phyloP scores from a whole-genome alignment of 306 rosid species.

The Sindora glabra region DNA sequence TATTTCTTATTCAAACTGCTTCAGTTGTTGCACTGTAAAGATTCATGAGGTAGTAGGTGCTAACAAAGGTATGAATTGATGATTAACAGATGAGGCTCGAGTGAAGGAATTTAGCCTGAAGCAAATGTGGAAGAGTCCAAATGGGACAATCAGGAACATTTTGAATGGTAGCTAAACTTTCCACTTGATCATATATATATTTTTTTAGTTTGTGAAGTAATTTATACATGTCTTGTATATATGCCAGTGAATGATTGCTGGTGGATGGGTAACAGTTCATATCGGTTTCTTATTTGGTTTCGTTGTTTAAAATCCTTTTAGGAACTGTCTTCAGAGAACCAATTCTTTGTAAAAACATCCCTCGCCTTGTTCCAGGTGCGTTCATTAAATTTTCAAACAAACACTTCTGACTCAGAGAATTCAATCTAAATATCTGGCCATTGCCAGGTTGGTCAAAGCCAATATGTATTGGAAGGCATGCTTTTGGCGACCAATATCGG shows the following conservation, averaged over 20 bases:
- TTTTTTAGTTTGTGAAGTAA: no score
- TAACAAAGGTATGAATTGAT: slow-evolving; percentile 17
- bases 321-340: slow-evolving; percentile 99
- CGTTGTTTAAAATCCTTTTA: slow-evolving; percentile 18
- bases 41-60: neutral
- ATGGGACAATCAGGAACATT: slow-evolving; percentile 95
- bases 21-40: neutral
- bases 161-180: slow-evolving; percentile 60
- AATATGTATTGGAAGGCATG: slow-evolving; percentile 97
- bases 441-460: slow-evolving; percentile 87
- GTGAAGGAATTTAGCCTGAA: slow-evolving; percentile 78
- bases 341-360: slow-evolving; percentile 85
- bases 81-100: slow-evolving; percentile 79
- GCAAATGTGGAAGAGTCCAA: slow-evolving; percentile 98
- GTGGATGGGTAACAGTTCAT: neutral
- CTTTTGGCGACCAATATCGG: slow-evolving; percentile 93
- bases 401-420: neutral
- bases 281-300: slow-evolving; percentile 1
- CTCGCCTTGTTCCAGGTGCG: slow-evolving; percentile 96
- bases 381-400: neutral
- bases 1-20: neutral
- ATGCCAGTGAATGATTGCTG: neutral
- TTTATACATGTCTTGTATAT: slow-evolving; percentile 8
- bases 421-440: slow-evolving; percentile 11
- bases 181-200: neutral